phyloP scores from a whole-genome alignment of 176 grass and related monocot genomes.

The Zea mays region Zm-B73-REFERENCE-NAM-5.0 NC_050096.1:209512501-209513000 shows the following conservation, averaged over 20 bases:
- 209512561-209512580: conserved; percentile 23
- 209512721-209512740: background rate
- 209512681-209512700: background rate
- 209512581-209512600: conserved; percentile 77
- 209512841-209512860: conserved; percentile 71
- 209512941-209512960: conserved; percentile 71
- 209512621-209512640: conserved; percentile 72
- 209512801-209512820: conserved; percentile 65
- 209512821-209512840: conserved; percentile 63
- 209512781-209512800: conserved; percentile 70
- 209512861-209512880: conserved; percentile 61
- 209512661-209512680: conserved; percentile 86
- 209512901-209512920: conserved; percentile 81
- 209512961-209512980: conserved; percentile 93
- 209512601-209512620: conserved; percentile 78
- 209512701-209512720: background rate
- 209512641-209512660: conserved; percentile 72
- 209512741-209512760: conserved; percentile 8
- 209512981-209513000: conserved; percentile 76
- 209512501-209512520: conserved; percentile 78
- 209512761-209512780: background rate
- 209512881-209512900: conserved; percentile 92
- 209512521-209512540: background rate
- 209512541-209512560: background rate
- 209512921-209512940: conserved; percentile 65